Percentiles rank a stretch among this genome's conserved stretches.
Evolutionary conservation across 2,329 filamentous ascomycete genomes (phyloP).

Genomic region (Claviceps digitariae): DNA sequence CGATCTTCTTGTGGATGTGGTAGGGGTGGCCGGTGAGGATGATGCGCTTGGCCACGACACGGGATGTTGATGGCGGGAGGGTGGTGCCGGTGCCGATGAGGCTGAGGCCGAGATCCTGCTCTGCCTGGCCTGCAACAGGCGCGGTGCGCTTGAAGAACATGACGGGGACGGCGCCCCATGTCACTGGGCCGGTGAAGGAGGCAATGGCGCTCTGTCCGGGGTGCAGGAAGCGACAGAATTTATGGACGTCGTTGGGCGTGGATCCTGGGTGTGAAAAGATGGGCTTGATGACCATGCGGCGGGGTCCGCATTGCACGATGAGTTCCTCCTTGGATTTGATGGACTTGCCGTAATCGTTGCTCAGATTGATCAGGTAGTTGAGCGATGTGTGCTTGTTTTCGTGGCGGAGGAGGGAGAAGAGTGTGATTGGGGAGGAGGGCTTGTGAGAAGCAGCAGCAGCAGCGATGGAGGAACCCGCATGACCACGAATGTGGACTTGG

Average conservation of each 20-base stretch:
- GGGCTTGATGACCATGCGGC: constrained; percentile 77
- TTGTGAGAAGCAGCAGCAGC: background rate
- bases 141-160: constrained; percentile 65
- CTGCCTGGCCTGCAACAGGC: constrained; percentile 24
- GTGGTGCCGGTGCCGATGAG: constrained; percentile 81
- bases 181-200: constrained; percentile 78
- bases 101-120: constrained; percentile 41
- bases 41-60: constrained; percentile 85
- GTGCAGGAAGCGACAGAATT: constrained; percentile 84
- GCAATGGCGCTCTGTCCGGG: constrained; percentile 83
- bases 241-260: constrained; percentile 94
- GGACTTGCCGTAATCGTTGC: constrained; percentile 58
- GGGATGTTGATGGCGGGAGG: constrained; percentile 58
- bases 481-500: constrained; percentile 54
- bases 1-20: constrained; percentile 96
- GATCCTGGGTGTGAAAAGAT: constrained; percentile 81
- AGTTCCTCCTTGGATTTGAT: constrained; percentile 88
- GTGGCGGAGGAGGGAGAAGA: constrained; percentile 82
- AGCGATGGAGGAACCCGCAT: constrained; percentile 24
- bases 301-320: constrained; percentile 79
- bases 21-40: constrained; percentile 92
- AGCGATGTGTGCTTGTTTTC: constrained; percentile 87
- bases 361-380: constrained; percentile 82
- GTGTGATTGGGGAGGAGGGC: constrained; percentile 43
- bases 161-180: constrained; percentile 83